Percentiles rank a stretch among this genome's conserved stretches.
These are phyloP conservation scores for Luffa acutangula DNA, from an alignment of 306 rosid species.

Conservation along the genomic window DNA sequence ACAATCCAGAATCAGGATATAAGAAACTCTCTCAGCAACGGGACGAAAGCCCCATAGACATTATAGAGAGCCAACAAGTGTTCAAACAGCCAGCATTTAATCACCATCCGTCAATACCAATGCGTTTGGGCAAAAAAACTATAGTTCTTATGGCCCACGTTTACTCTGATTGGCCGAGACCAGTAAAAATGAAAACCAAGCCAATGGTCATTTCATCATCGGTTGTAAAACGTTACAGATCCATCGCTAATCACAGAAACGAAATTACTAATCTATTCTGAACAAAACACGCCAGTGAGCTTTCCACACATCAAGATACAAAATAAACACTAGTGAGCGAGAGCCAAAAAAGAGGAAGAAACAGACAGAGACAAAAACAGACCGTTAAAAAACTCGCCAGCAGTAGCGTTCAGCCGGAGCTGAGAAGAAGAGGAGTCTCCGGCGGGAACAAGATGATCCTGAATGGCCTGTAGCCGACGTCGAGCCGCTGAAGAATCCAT, in stretches of 20 bases:
- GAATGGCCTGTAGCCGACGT: conserved; percentile 63
- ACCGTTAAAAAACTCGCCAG: conserved; percentile 75
- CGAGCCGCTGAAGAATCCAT: conserved; percentile 65
- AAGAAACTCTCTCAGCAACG: neutral
- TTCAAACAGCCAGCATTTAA: neutral
- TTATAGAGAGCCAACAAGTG: neutral
- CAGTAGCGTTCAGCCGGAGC: conserved; percentile 48
- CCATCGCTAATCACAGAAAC: neutral
- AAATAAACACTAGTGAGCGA: neutral
- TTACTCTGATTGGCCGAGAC: neutral
- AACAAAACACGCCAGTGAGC: neutral
- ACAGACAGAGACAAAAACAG: conserved; percentile 4
- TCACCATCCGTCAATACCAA: neutral
- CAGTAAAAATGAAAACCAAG: neutral
- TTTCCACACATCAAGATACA: neutral
- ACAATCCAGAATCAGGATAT: neutral
- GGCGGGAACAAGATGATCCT: conserved; percentile 39
- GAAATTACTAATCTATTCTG: neutral
- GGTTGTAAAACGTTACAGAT: neutral
- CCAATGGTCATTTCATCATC: neutral
- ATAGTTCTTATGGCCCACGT: neutral
- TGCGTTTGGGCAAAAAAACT: neutral
- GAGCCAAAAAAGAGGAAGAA: neutral
- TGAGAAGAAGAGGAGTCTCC: conserved; percentile 31
- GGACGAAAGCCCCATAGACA: neutral